phyloP scores from a whole-genome alignment of 2,329 filamentous ascomycete species.

The Ascochyta koolunga region DNA sequence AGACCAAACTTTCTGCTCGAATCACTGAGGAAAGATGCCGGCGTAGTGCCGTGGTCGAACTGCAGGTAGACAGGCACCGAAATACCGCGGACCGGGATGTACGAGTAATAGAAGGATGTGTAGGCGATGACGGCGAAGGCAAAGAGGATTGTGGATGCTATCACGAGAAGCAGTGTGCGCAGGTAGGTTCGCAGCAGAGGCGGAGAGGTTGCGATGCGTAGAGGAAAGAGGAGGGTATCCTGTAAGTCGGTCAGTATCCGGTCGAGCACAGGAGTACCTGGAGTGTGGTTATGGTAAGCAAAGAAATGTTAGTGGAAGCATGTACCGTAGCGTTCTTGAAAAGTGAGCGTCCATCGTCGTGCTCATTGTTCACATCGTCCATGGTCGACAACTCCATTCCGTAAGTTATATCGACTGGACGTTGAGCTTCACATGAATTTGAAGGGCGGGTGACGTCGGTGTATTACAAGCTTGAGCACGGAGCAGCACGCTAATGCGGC shows the following conservation, averaged over 20 bases:
- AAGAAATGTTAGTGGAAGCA: not conserved
- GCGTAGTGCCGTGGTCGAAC: constrained; percentile 55
- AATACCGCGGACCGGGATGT: constrained; percentile 70
- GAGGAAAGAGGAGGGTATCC: constrained; percentile 60
- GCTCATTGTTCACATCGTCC: constrained; percentile 32
- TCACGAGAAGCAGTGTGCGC: constrained; percentile 61
- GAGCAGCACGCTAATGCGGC: constrained; percentile 32
- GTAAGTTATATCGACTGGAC: constrained; percentile 10
- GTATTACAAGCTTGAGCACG: constrained; percentile 23
- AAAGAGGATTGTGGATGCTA: constrained; percentile 62
- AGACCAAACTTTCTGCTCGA: constrained; percentile 1
- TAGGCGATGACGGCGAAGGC: constrained; percentile 66
- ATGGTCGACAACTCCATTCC: constrained; percentile 19
- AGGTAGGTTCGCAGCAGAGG: constrained; percentile 69
- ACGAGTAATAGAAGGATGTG: constrained; percentile 70
- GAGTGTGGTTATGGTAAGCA: not conserved
- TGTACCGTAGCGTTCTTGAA: constrained; percentile 30
- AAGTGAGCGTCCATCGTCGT: constrained; percentile 18
- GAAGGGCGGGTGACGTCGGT: constrained; percentile 36
- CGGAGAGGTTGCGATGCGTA: constrained; percentile 64
- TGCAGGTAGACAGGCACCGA: constrained; percentile 68
- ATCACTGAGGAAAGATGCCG: constrained; percentile 8
- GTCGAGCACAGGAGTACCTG: not conserved
- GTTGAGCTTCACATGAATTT: constrained; percentile 34
- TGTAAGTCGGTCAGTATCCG: constrained; percentile 39